Evolutionary conservation across 2,329 filamentous ascomycete genomes (phyloP), one percentile per base, ranked within the genome.

Genomic region (Hypoxylon sp.): DNA sequence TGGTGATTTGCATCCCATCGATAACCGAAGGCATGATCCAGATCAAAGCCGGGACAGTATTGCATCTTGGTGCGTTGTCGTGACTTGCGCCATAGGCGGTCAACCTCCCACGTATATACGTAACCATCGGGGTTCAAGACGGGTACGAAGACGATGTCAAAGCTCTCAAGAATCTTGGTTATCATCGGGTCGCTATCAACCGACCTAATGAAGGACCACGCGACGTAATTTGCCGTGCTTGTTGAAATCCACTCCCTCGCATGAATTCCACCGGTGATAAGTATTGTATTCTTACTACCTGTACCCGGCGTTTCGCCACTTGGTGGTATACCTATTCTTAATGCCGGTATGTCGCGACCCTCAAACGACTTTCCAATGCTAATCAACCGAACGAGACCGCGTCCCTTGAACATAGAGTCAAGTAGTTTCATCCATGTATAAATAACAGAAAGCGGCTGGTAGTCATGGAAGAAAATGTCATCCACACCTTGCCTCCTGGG

Each of bases 221-320:
- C 91, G 20, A 96, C 76, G 64, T 96, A 97, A 64, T 88, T 95
- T 42, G 95, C 90, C 0, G 91, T 96, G 64, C 88, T 94, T 1
- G 88, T 91, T 35, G 91, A 90, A 60, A 99, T 96, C 94, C 94
- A 99, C 76, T 99, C 94, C 26, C 94, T 84, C 2, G 92, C 93
- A 70, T 97, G 94, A n/a, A 89, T 79, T 37, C 93, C 93, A 44
- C 91, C 94, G 3, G 86, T 86, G 13, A 99, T 77, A 40, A 96
- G 76, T 48, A 96, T 84, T 0, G 90, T 93, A 69, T 90, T 90
- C 38, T 89, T 83, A 4, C 76, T 78, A 8, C 67, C 64, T n/a
- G n/a, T n/a, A 3, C 70, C 66, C 2, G 73, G 63, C 75, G 1
- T 32, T 5, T 42, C 57, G 19, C 45, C 36, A 21, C 49, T 48